Conservation (phyloP, 2,329 filamentous ascomycete genomes). For the Aspergillus fumigatus region DNA sequence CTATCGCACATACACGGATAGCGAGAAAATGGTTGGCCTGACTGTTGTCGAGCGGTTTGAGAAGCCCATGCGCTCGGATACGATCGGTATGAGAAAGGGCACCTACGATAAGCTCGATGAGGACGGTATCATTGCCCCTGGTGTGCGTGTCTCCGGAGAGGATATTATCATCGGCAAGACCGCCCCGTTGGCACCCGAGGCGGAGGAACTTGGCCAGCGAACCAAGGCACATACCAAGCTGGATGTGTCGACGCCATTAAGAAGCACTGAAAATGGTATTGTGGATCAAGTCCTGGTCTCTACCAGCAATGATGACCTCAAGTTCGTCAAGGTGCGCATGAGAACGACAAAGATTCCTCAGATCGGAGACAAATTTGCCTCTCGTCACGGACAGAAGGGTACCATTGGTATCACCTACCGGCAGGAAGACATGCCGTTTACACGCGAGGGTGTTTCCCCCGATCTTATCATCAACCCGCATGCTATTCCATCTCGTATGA, state of each 20-base stretch:
- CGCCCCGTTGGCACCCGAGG: constrained; percentile 86
- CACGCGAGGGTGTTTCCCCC: constrained; percentile 80
- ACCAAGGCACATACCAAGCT: constrained; percentile 87
- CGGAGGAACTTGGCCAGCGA: constrained; percentile 87
- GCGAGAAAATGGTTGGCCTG: constrained; percentile 93
- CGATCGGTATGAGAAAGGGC: constrained; percentile 85
- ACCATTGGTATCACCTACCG: constrained; percentile 98
- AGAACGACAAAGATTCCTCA: constrained; percentile 97
- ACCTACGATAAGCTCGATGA: constrained; percentile 98
- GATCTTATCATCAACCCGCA: constrained; percentile 99
- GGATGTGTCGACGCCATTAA: constrained; percentile 89
- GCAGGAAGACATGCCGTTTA: constrained; percentile 98
- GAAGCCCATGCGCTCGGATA: constrained; percentile 85
- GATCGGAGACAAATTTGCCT: constrained; percentile 98
- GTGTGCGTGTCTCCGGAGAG: constrained; percentile 90
- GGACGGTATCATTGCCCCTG: constrained; percentile 89
- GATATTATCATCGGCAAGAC: constrained; percentile 99
- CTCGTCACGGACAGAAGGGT: constrained; percentile 97
- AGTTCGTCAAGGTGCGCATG: constrained; percentile 96
- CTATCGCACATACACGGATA: constrained; percentile 95
- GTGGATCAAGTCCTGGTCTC: constrained; percentile 91
- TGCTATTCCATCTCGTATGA: constrained; percentile 99
- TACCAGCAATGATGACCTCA: constrained; percentile 88
- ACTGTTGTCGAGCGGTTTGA: constrained; percentile 91
- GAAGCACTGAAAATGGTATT: constrained; percentile 95